phyloP scores from a whole-genome alignment of 2,329 filamentous ascomycete genomes.

The Apiospora marii region DNA sequence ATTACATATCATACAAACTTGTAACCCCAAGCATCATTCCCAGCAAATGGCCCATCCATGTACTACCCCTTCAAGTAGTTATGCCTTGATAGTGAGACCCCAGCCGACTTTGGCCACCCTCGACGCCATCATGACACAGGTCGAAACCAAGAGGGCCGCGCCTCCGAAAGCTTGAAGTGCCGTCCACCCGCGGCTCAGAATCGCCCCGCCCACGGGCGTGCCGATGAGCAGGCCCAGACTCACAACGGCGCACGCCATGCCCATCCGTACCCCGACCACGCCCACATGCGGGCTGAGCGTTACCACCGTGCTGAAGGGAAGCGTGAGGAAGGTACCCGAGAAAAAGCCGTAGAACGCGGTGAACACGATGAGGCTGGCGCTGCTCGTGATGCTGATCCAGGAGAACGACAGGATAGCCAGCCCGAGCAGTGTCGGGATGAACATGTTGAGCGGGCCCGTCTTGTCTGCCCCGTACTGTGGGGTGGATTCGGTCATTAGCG shows the following conservation, averaged over 20 bases:
- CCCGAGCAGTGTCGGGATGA: conserved; percentile 53
- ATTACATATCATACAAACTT: too few species aligned
- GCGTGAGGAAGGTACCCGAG: conserved; percentile 68
- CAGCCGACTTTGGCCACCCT: conserved; percentile 1
- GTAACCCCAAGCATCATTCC: too few species aligned
- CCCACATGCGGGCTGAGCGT: conserved; percentile 8
- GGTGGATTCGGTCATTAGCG: not conserved
- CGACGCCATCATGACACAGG: not conserved
- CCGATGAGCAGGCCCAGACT: not conserved
- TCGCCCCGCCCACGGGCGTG: not conserved
- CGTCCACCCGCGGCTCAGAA: not conserved
- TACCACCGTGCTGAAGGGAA: conserved; percentile 40
- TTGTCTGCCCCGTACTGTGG: conserved; percentile 10
- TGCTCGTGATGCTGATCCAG: conserved; percentile 51
- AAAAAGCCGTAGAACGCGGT: conserved; percentile 63
- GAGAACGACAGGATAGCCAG: conserved; percentile 48
- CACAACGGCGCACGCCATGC: conserved; percentile 1
- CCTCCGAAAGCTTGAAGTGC: conserved; percentile 1
- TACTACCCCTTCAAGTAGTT: too few species aligned
- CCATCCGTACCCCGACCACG: conserved; percentile 10
- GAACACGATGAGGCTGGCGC: conserved; percentile 60
- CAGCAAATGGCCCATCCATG: too few species aligned
- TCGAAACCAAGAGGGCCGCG: not conserved
- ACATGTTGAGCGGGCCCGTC: conserved; percentile 52
- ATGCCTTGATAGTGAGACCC: not conserved